Evolutionary conservation across 148 eudicot species (phyloP), one percentile per base, ranked within the genome.

Genomic region (Persicaria maculosa): DNA sequence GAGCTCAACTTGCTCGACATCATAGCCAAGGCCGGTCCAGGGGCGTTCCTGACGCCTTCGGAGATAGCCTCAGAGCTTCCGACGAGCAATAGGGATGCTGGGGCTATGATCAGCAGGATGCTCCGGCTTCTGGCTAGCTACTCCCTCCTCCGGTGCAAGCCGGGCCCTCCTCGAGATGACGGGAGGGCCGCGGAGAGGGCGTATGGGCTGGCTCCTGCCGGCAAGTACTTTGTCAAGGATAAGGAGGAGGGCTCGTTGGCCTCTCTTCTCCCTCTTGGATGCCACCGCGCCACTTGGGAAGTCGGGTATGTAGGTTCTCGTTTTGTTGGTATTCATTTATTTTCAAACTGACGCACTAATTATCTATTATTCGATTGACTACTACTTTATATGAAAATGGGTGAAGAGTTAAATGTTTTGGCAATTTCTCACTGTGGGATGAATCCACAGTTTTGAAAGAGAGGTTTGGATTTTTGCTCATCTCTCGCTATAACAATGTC

Each of bases 51-150:
- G 6, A 4, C 77, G 6, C 50, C 78, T 0, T 55, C 74, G n/a
- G 78, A 79, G 72, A 75, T 79, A 3, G 68, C 76, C 4, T 75
- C 68, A 1, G 11, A 50, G 47, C 65, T 79, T 1, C 75, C 75
- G 0, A 40, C 50, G 4, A 0, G 25, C 48, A 71, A 75, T 25
- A 67, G 75, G 0, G 45, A 62, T 3, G 76, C 78, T 9, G 72
- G 72, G 10, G 58, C 78, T 8, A 79, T 79, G 82, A 15, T 79
- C 48, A 75, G 75, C 25, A 68, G 82, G 72, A 62, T 79, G 67
- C 70, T 79, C 40, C 53, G 68, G 71, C 71, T 79, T 4, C 58
- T 75, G 7, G 78, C 78, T 14, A 71, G 78, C 47, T 61, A 75
- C 47, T 71, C 74, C 2, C 19, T 79, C 1, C 74, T 79, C 0